Base-by-base conservation (phyloP, 78 protist genomes). In the Dictyostelium intermedium region DNA sequence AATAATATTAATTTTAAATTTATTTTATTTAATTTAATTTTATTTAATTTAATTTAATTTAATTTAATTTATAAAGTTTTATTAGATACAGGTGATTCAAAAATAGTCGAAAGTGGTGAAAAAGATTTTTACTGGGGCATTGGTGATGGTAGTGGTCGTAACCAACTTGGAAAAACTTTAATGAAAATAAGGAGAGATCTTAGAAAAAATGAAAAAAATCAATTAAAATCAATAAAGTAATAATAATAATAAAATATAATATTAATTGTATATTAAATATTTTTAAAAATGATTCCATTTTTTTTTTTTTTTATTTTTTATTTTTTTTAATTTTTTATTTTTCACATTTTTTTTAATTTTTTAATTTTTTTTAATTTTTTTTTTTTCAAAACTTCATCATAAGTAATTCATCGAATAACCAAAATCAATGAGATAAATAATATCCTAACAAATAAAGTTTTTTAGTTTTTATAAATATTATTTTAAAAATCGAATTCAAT, bases 81-180 rank as follows among this genome's bases (percentile, higher is more conserved):
- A 25, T 87, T 94, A 1, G 83, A 74, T 14, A 94, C 96, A 35
- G 97, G 60, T 3, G 77, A 92, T 39, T 66, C 78, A 27, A 69
- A 25, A 47, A 8, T 94, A 13, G 91, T 94, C 0, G 96, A 94
- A 34, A 92, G 83, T 30, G 92, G 96, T 13, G 81, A 25, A n/a
- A 56, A 66, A 53, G 96, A 94, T 43, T 47, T 37, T 23, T 93
- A 93, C 45, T 94, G 96, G 96, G 96, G 87, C 10, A 91, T 89
- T 79, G 96, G 96, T 53, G 95, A 80, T 45, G 35, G 43, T 35
- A 53, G 91, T 13, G 96, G 96, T 53, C 45, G 77, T 34, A 94
- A 94, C 69, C 74, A 60, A 91, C 16, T 94, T 37, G 96, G 96
- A 6, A 56, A 39, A 18, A 76, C 82, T 25, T 63, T 94, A 53